These are phyloP conservation scores for Fusarium kyushuense DNA, from an alignment of 2,329 filamentous ascomycete genomes.

Conservation along the genomic window DNA sequence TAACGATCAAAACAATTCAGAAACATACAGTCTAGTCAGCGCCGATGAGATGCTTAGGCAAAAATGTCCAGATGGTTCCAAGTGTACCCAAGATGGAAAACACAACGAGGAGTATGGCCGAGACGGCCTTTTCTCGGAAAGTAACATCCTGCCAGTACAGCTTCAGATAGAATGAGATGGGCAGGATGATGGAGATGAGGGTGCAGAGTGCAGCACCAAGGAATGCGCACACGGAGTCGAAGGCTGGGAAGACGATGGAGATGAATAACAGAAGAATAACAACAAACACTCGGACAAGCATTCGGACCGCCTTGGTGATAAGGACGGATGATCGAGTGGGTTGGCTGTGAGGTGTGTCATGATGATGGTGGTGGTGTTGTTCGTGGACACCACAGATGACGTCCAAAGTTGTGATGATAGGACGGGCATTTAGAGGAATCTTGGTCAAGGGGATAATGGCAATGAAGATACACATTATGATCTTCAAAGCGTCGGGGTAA, in stretches of 20 bases:
- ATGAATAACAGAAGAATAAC: constrained; percentile 81
- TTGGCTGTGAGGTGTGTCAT: constrained; percentile 48
- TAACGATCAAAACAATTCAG: neutral
- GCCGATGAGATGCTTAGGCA: constrained; percentile 81
- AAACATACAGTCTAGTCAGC: constrained; percentile 52
- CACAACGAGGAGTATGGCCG: constrained; percentile 76
- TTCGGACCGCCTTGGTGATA: constrained; percentile 62
- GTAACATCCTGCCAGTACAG: constrained; percentile 82
- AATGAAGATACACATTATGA: constrained; percentile 86
- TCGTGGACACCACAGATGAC: constrained; percentile 79
- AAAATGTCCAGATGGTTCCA: constrained; percentile 88
- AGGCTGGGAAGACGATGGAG: constrained; percentile 76
- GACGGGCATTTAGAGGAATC: constrained; percentile 89
- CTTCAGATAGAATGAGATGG: constrained; percentile 89
- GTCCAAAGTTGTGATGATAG: constrained; percentile 88
- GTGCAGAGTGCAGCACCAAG: constrained; percentile 93
- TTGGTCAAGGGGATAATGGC: constrained; percentile 96
- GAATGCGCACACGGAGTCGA: constrained; percentile 91
- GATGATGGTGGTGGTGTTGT: constrained; percentile 54
- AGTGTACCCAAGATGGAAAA: constrained; percentile 78
- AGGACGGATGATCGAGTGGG: constrained; percentile 55
- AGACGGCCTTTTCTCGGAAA: constrained; percentile 70
- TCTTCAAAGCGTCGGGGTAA: constrained; percentile 79
- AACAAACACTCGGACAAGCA: constrained; percentile 73
- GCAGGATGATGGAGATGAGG: constrained; percentile 91